A percentile compares a stretch with the other conserved stretches of the same genome.
Conservation (phyloP, 2,329 filamentous ascomycete species). For the Venturia nashicola region DNA sequence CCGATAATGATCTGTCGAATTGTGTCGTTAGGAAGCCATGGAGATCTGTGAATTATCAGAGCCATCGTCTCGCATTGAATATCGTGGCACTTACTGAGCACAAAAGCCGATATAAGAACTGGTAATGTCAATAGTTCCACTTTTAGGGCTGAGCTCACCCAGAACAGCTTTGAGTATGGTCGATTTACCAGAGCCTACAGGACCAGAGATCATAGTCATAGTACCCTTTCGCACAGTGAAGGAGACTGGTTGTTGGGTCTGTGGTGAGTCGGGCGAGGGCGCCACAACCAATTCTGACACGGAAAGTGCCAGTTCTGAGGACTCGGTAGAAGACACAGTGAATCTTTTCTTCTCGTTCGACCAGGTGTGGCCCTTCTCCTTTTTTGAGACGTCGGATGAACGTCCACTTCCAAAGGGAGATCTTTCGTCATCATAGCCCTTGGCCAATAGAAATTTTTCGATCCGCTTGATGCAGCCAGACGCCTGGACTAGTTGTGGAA, state of each 20-base stretch:
- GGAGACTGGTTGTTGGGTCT: not conserved
- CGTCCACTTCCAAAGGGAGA: not conserved
- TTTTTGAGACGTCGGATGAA: not conserved
- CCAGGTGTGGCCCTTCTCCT: not conserved
- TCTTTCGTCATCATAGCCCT: slow-evolving; percentile 1
- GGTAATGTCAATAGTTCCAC: slow-evolving; percentile 6
- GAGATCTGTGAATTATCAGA: not conserved
- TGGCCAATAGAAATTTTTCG: slow-evolving; percentile 2
- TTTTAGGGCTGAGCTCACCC: slow-evolving; percentile 11
- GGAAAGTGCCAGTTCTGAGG: not conserved
- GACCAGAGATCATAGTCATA: slow-evolving; percentile 15
- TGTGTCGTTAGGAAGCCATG: slow-evolving; percentile 10
- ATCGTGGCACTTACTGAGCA: not conserved
- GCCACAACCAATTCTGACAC: slow-evolving; percentile 1
- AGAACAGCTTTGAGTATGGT: slow-evolving; percentile 13
- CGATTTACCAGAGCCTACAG: slow-evolving; percentile 14
- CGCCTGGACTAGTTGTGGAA: not conserved
- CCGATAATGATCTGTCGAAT: slow-evolving; percentile 10
- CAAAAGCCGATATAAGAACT: slow-evolving; percentile 6
- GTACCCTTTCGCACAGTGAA: slow-evolving; percentile 7
- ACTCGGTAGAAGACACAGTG: not conserved
- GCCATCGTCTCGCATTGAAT: not conserved
- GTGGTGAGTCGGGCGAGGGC: not conserved
- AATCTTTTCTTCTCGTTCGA: not conserved
- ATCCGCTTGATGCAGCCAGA: slow-evolving; percentile 1